phyloP scores from a whole-genome alignment of 352 stramenopile genomes.

The Phytophthora foliorum region DNA sequence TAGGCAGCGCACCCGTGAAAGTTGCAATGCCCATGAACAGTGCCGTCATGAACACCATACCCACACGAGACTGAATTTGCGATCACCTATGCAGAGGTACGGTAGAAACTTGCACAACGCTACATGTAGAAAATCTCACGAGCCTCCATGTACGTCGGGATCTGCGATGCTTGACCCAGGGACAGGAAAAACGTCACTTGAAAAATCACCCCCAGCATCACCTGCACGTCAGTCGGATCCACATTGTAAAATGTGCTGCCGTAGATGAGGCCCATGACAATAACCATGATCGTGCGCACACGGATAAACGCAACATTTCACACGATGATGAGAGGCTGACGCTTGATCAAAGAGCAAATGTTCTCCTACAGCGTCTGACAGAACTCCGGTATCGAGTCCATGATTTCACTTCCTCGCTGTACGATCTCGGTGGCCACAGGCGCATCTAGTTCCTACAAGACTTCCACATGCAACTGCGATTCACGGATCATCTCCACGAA shows the following conservation, averaged over 20 bases:
- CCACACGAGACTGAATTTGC: slow-evolving; percentile 54
- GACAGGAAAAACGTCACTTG: slow-evolving; percentile 77
- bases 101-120: slow-evolving; percentile 76
- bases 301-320: slow-evolving; percentile 45
- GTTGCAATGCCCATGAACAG: slow-evolving; percentile 75
- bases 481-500: slow-evolving; percentile 30
- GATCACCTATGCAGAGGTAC: slow-evolving; percentile 64
- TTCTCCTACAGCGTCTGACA: slow-evolving; percentile 40
- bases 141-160: slow-evolving; percentile 77
- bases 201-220: slow-evolving; percentile 81
- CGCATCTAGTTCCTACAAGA: slow-evolving; percentile 22
- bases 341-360: slow-evolving; percentile 27
- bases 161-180: slow-evolving; percentile 68
- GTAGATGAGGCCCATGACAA: slow-evolving; percentile 61
- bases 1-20: slow-evolving; percentile 69
- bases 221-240: slow-evolving; percentile 39
- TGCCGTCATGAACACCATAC: slow-evolving; percentile 80
- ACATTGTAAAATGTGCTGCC: slow-evolving; percentile 56
- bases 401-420: slow-evolving; percentile 21
- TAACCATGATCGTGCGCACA: slow-evolving; percentile 40
- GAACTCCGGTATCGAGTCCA: slow-evolving; percentile 45
- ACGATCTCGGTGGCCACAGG: slow-evolving; percentile 22
- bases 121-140: slow-evolving; percentile 87
- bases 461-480: slow-evolving; percentile 27
- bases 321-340: slow-evolving; percentile 67